Base-by-base conservation (phyloP, 768 basidiomycete species). In the Boletus bicolor region DNA sequence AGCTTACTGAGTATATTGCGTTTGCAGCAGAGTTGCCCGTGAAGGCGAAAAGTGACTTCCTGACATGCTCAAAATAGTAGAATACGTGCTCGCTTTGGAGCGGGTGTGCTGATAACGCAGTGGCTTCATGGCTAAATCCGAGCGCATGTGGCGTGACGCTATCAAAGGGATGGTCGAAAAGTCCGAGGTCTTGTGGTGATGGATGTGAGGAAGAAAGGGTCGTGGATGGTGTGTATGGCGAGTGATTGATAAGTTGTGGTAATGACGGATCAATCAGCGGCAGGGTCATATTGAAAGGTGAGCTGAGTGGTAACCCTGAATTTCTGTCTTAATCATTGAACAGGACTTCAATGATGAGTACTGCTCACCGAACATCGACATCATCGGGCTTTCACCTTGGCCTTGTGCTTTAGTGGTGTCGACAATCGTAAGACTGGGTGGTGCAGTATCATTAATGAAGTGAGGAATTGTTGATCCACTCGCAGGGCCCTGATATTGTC, bases 1-100 rank as follows among this genome's bases (percentile, higher is more conserved):
- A 41, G 67, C 85, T 75, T 69, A 89, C 89, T 48, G 79, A 77
- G 66, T 84, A 85, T 58, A 86, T 83, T 54, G 83, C 76, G 50
- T 86, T 82, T 32, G 84, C 81, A 50, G 87, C 77, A 8, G 79
- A 68, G 55, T 83, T 83, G 11, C 82, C 80, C 37, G 82, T 79
- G 65, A 89, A 88, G 39, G 82, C 76, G 60, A 82, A 84, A 64
- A 89, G 84, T 55, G 84, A 73, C 61, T 80, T 81, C 21, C 82
- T 82, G 57, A 91, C 85, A 56, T 85, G 78, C 50, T 82, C 80
- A 67, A 92, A 90, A 70, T 90, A 91, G 70, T 90, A 87, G 62
- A 84, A 73, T 50, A 89, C 81, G 58, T 84, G 80, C 37, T 84
- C 80, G 52, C 79, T 77, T 60, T 83, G 80, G 39, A 80, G 68